These are phyloP conservation scores for Saccharomyces kudriavzevii DNA, from an alignment of 805 yeast genomes.

Conservation along the genomic window DNA sequence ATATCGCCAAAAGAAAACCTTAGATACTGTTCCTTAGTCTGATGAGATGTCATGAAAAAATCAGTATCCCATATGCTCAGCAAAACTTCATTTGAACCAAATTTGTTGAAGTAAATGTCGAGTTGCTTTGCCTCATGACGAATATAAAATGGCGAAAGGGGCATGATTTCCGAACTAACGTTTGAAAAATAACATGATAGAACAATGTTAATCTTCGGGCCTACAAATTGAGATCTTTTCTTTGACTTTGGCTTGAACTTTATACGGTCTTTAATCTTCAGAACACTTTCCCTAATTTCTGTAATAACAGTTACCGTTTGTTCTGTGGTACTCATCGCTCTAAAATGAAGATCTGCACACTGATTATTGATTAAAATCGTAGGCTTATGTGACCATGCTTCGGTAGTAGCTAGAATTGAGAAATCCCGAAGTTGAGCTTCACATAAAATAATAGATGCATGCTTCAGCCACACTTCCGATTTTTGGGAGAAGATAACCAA, in stretches of 20 bases:
- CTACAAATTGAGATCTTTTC: slow-evolving; percentile 3
- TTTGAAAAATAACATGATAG: slow-evolving; percentile 11
- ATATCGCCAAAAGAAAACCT: slow-evolving; percentile 21
- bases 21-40: slow-evolving; percentile 22
- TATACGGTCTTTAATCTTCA: slow-evolving; percentile 1
- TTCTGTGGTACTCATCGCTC: slow-evolving; percentile 17
- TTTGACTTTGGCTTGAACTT: background rate
- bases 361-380: slow-evolving; percentile 12
- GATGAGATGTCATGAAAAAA: slow-evolving; percentile 18
- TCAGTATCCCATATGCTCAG: slow-evolving; percentile 21
- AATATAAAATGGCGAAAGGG: slow-evolving; percentile 18
- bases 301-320: slow-evolving; percentile 9
- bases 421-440: slow-evolving; percentile 18
- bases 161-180: slow-evolving; percentile 20
- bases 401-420: slow-evolving; percentile 13
- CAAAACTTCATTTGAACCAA: slow-evolving; percentile 10
- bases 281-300: slow-evolving; percentile 9
- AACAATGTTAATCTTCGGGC: background rate
- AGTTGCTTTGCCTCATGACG: slow-evolving; percentile 20
- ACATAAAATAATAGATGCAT: slow-evolving; percentile 10
- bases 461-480: slow-evolving; percentile 16
- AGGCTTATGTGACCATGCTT: slow-evolving; percentile 10
- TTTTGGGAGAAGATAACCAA: slow-evolving; percentile 15
- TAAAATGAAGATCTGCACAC: slow-evolving; percentile 17
- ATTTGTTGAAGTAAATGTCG: slow-evolving; percentile 13